Percentiles rank a stretch among this genome's conserved stretches.
Conservation (phyloP, 192 early-diverging fungal species). For the Rhizophagus sp. region DNA sequence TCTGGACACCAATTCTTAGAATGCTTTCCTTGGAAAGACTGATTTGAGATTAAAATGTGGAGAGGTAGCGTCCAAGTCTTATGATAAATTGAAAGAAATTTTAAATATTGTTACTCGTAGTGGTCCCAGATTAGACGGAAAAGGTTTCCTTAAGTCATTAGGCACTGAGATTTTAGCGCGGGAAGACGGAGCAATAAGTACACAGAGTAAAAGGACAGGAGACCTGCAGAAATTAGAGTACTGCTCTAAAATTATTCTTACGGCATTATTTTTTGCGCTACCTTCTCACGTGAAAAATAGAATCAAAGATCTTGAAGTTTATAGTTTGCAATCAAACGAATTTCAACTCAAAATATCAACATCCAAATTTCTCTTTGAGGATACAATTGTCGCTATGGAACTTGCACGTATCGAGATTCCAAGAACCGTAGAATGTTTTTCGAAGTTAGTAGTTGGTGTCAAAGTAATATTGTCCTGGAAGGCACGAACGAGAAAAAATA, state of each 20-base stretch:
- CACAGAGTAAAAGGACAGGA: constrained; percentile 18
- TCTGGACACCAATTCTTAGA: constrained; percentile 5
- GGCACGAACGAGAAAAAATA: constrained; percentile 23
- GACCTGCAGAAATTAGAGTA: constrained; percentile 15
- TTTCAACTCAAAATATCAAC: constrained; percentile 22
- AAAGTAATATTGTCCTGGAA: constrained; percentile 12
- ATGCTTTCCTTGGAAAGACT: constrained; percentile 10
- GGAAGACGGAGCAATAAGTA: constrained; percentile 17
- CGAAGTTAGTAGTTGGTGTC: constrained; percentile 10
- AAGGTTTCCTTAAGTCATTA: constrained; percentile 18
- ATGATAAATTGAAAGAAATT: constrained; percentile 17
- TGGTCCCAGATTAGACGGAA: constrained; percentile 13
- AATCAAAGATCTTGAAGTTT: constrained; percentile 16
- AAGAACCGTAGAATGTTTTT: constrained; percentile 15
- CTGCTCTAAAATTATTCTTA: constrained; percentile 20
- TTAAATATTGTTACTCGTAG: constrained; percentile 14
- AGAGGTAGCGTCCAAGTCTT: constrained; percentile 13
- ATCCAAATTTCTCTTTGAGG: constrained; percentile 24
- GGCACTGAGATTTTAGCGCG: constrained; percentile 9
- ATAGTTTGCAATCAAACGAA: constrained; percentile 14
- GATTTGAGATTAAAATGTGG: constrained; percentile 9
- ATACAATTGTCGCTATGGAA: constrained; percentile 12
- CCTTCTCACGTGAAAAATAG: constrained; percentile 13
- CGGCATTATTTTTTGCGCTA: constrained; percentile 10
- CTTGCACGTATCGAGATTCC: constrained; percentile 7